phyloP scores from a whole-genome alignment of 371 early-diverging fungal genomes.

The Zopfochytrium polystomum region DNA sequence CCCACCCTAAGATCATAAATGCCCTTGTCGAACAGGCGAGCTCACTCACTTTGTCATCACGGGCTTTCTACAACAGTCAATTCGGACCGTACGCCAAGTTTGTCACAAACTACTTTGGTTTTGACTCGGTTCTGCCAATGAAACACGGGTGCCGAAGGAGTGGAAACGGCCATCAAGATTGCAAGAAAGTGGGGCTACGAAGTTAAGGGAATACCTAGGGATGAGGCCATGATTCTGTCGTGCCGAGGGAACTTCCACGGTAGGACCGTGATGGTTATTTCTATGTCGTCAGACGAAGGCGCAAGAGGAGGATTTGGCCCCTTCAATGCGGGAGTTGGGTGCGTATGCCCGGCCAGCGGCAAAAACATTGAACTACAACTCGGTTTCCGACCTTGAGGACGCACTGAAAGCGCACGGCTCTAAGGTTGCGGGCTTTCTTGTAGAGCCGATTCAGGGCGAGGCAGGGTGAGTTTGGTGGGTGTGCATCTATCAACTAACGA shows the following conservation, averaged over 20 bases:
- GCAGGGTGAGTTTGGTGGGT: too few species aligned
- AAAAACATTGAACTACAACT: conserved; percentile 74
- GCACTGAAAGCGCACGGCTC: conserved; percentile 78
- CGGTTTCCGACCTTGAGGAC: conserved; percentile 81
- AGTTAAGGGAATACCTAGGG: conserved; percentile 82
- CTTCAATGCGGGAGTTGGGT: conserved; percentile 84
- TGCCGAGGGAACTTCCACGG: conserved; percentile 95
- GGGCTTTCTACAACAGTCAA: conserved; percentile 94
- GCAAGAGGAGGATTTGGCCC: conserved; percentile 88
- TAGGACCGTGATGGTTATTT: conserved; percentile 90
- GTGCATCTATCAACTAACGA: too few species aligned
- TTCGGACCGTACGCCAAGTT: conserved; percentile 89
- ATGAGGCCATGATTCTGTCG: conserved; percentile 81
- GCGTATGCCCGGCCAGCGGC: conserved; percentile 68
- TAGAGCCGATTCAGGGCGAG: conserved; percentile 99
- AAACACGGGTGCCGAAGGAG: conserved; percentile 98
- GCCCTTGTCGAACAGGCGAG: conserved; percentile 88
- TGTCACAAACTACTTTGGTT: conserved; percentile 89
- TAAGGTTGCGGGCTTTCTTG: conserved; percentile 86
- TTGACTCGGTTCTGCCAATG: conserved; percentile 96
- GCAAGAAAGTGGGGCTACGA: conserved; percentile 95
- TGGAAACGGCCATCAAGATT: conserved; percentile 97
- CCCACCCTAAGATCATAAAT: conserved; percentile 92
- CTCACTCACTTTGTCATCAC: conserved; percentile 79
- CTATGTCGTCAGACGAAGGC: conserved; percentile 92